Base-by-base conservation (phyloP, 352 stramenopile species). In the Globisporangium apiculatum region DNA sequence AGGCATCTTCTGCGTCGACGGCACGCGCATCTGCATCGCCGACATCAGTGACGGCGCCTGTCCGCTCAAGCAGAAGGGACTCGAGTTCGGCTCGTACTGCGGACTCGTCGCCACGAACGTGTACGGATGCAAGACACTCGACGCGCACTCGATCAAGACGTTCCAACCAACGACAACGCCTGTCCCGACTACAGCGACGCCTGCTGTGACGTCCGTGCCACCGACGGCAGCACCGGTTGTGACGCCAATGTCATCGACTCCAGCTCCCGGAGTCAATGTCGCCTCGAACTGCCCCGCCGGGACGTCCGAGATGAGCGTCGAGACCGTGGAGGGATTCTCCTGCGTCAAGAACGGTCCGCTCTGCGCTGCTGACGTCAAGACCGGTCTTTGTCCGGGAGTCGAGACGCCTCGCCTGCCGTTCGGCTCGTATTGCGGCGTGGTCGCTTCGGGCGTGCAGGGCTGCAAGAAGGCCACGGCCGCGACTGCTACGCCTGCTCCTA, bases 321-420 rank as follows among this genome's bases (percentile, higher is more conserved):
- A 66, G 24, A 55, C 63, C 12, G 55, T 64, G 10, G 36, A 67
- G 17, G 55, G 60, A 1, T 52, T 65, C 52, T 72, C 63, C 47
- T 72, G 68, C 15, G 66, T 70, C 15, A 35, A 17, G 8, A 50
- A 49, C 17, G 59, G 62, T 15, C 56, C 66, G 54, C 59, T 60
- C 7, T 74, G 67, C 24, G 49, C 45, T 15, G 56, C 35, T 24
- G 11, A 57, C 40, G 45, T 64, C 24, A 52, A 8, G 18, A 58
- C 40, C 10, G 67, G 67, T 14, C 50, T 60, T 38, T 71, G 67
- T 35, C 67, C 67, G 17, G 57, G 54, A 3, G 38, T 49, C n/a
- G 40, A 67, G 17, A 51, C n/a, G 6, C 42, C 42, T 15, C 56
- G 61, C 5, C 61, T 64, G 35, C 50, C 56, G 12, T 40, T 54